These are phyloP conservation scores for Artemisia annua DNA, from an alignment of 129 eudicot species.

Conservation along the genomic window DNA sequence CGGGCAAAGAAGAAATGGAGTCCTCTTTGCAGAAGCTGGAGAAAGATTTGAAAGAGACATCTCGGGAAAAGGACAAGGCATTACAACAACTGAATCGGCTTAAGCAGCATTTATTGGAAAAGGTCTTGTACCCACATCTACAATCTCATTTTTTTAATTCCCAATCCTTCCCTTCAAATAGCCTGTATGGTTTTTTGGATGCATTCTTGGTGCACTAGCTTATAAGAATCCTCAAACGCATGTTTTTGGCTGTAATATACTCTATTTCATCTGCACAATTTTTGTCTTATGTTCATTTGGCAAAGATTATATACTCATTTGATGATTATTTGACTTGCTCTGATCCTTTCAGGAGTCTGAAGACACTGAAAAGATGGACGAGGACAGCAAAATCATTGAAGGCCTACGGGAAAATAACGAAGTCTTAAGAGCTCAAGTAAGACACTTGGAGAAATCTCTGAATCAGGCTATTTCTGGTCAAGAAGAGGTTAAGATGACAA, in stretches of 20 bases:
- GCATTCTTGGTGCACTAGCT: not conserved
- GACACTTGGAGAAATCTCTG: constrained; percentile 74
- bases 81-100: constrained; percentile 78
- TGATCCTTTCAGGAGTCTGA: constrained; percentile 72
- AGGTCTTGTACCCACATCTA: constrained; percentile 45
- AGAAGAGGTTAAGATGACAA: constrained; percentile 59
- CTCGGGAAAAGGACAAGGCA: constrained; percentile 76
- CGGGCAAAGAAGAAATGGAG: constrained; percentile 77
- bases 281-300: constrained; percentile 1
- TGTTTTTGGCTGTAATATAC: constrained; percentile 6
- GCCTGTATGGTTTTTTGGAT: not conserved
- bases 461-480: constrained; percentile 72
- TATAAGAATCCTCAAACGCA: not conserved
- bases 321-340: constrained; percentile 34
- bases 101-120: constrained; percentile 92
- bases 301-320: not conserved
- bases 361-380: constrained; percentile 98
- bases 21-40: constrained; percentile 58
- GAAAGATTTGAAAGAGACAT: constrained; percentile 67
- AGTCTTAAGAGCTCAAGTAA: constrained; percentile 60
- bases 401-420: constrained; percentile 68
- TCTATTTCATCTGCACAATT: constrained; percentile 9
- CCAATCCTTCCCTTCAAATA: constrained; percentile 5
- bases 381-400: constrained; percentile 91
- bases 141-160: not conserved